Conservation (phyloP, 192 early-diverging fungal genomes). For the Coemansia furcata region DNA sequence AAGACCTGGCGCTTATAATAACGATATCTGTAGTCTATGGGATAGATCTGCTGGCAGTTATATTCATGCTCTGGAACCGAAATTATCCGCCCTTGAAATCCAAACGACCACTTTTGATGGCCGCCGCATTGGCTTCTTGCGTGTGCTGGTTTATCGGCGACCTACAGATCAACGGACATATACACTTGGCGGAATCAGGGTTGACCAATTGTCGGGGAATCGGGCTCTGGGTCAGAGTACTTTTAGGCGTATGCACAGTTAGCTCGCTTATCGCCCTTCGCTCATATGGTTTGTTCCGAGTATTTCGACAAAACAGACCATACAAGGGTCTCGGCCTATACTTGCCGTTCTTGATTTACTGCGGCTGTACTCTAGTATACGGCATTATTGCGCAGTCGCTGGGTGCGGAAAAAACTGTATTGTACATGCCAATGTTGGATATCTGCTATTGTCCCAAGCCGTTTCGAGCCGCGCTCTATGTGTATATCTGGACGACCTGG, state of each 20-base stretch:
- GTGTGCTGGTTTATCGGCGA: conserved; percentile 51
- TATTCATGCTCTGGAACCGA: conserved; percentile 42
- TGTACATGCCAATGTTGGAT: conserved; percentile 25
- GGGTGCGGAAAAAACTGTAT: conserved; percentile 16
- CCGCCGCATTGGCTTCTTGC: conserved; percentile 14
- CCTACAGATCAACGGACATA: conserved; percentile 47
- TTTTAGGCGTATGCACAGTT: conserved; percentile 48
- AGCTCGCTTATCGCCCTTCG: conserved; percentile 40
- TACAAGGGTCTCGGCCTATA: conserved; percentile 35
- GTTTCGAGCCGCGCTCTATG: conserved; percentile 28
- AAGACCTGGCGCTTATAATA: conserved; percentile 33
- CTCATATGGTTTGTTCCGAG: conserved; percentile 39
- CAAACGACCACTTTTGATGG: conserved; percentile 45
- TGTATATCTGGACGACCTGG: conserved; percentile 44
- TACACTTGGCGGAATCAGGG: conserved; percentile 19
- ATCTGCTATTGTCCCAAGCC: conserved; percentile 37
- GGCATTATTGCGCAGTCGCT: conserved; percentile 39
- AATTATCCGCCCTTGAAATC: conserved; percentile 46
- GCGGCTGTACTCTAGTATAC: conserved; percentile 22
- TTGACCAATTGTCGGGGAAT: conserved; percentile 33
- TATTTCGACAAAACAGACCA: conserved; percentile 27
- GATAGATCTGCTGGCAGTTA: conserved; percentile 30
- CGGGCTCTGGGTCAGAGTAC: conserved; percentile 48
- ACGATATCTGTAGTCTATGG: conserved; percentile 28
- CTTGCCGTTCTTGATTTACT: conserved; percentile 29